These are phyloP conservation scores for Furcasterigmium furcatum DNA, from an alignment of 2,329 filamentous ascomycete genomes.

Conservation along the genomic window DNA sequence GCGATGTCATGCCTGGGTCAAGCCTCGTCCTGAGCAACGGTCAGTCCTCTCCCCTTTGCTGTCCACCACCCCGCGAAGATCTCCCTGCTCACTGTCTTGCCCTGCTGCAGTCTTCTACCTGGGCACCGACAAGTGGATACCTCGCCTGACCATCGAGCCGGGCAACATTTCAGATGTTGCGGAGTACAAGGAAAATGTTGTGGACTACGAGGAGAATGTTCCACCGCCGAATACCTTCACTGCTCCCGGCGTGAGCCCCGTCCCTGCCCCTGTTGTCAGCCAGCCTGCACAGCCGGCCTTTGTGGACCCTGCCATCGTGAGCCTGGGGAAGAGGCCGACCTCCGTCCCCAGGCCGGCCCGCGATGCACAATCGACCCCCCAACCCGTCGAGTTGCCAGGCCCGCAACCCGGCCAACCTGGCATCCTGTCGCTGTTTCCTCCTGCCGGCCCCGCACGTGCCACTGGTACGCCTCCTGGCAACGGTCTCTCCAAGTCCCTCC, in stretches of 20 bases:
- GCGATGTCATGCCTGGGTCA: slow-evolving; percentile 62
- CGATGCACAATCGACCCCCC: slow-evolving; percentile 17
- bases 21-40: slow-evolving; percentile 71
- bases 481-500: slow-evolving; percentile 15
- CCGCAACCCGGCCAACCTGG: slow-evolving; percentile 18
- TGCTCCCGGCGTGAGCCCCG: slow-evolving; percentile 18
- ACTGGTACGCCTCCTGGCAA: slow-evolving; percentile 5
- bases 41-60: slow-evolving; percentile 30
- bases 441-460: too few relatives aligned
- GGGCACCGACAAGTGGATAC: slow-evolving; percentile 34
- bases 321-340: slow-evolving; percentile 49
- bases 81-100: neutral
- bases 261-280: slow-evolving; percentile 19
- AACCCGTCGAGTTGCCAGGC: slow-evolving; percentile 12
- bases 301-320: slow-evolving; percentile 80
- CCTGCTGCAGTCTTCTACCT: slow-evolving; percentile 31
- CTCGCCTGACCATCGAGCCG: slow-evolving; percentile 39
- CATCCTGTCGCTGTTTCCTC: slow-evolving; percentile 11
- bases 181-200: slow-evolving; percentile 29
- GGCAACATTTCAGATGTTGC: slow-evolving; percentile 41
- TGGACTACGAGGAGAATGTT: slow-evolving; percentile 29
- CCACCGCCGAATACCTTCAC: slow-evolving; percentile 19
- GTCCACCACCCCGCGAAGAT: neutral
- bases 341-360: slow-evolving; percentile 19
- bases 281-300: slow-evolving; percentile 44